Evolutionary conservation across 192 early-diverging fungal species (phyloP), one percentile per base, ranked within the genome.

Genomic region (Coemansia sp.): DNA sequence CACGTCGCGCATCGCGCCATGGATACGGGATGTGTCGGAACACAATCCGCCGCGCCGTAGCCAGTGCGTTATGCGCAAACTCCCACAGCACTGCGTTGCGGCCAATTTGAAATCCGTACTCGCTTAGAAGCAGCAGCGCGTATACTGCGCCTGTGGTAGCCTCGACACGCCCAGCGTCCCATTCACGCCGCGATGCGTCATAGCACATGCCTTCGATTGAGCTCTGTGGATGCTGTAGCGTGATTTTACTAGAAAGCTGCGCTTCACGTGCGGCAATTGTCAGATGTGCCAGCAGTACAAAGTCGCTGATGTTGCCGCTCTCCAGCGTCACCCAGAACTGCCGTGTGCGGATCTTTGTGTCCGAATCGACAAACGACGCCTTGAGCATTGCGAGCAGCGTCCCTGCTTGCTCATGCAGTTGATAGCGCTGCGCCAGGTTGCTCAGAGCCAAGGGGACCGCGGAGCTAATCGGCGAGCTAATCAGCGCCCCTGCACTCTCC

Each of bases 301-400:
- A 79, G 71, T 79, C 76, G 60, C 67, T 59, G 17, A 58, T 50
- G 0, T 19, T 53, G 41, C 67, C 64, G 21, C 64, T 57, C n/a
- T 66, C 63, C 51, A 79, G 64, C 41, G 71, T 61, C 12, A 57
- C 71, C 70, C 76, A 73, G 67, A 79, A 73, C 65, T 70, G 70
- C 12, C 70, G 67, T 10, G 58, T 59, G 57, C 67, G 63, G 4
- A 73, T 69, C 10, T 65, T 59, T 57, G 62, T 48, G 15, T 55
- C 66, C 14, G 63, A 47, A 49, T 78, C 76, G 9, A 59, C 66
- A 45, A 72, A 61, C 50, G 70, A 55, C 10, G 45, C 49, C 3
- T 63, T 70, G 47, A 78, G 76, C 66, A 69, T 66, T 45, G 41
- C 21, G 25, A 72, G 41, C 35, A 79, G 61, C 52, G 32, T 49